Evolutionary conservation across 1,284 basidiomycete species (phyloP).

Genomic region (Wolfiporia cocos): DNA sequence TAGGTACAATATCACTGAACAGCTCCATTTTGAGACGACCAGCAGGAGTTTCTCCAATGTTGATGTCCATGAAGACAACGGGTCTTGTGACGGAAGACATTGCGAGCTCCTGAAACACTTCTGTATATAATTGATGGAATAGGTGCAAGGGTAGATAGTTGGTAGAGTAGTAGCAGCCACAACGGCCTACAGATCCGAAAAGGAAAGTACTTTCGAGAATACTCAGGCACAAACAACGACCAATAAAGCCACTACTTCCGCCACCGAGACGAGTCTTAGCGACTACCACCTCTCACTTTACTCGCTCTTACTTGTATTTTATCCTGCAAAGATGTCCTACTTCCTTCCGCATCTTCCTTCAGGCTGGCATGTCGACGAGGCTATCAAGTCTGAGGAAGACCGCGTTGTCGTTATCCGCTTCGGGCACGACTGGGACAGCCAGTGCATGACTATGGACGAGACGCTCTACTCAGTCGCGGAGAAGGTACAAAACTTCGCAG

Average conservation of each 20-base stretch:
- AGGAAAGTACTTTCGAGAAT: no score
- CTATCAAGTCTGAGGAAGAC: slow-evolving; percentile 97
- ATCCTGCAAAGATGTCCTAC: slow-evolving; percentile 56
- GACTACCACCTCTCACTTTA: no score
- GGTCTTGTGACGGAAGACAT: slow-evolving; percentile 46
- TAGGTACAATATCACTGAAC: slow-evolving; percentile 88
- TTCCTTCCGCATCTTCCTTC: slow-evolving; percentile 91
- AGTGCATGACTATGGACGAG: slow-evolving; percentile 99
- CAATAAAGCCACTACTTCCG: no score
- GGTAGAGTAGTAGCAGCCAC: no score
- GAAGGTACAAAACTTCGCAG: slow-evolving; percentile 97
- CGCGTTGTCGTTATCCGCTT: slow-evolving; percentile 94
- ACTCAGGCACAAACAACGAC: slow-evolving; percentile 1
- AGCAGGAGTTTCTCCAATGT: slow-evolving; percentile 92
- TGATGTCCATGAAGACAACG: slow-evolving; percentile 94
- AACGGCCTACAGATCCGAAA: no score
- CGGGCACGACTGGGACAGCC: slow-evolving; percentile 91
- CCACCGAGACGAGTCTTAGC: no score
- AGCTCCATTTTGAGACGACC: slow-evolving; percentile 96
- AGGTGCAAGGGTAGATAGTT: neutral
- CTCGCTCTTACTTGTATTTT: neutral
- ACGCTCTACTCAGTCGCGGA: slow-evolving; percentile 90
- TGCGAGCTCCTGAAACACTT: neutral
- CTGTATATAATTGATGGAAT: neutral
- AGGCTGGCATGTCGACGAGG: slow-evolving; percentile 97